Base-by-base conservation (phyloP, 164 flowering plant species). In the Pachysandra terminalis region DNA sequence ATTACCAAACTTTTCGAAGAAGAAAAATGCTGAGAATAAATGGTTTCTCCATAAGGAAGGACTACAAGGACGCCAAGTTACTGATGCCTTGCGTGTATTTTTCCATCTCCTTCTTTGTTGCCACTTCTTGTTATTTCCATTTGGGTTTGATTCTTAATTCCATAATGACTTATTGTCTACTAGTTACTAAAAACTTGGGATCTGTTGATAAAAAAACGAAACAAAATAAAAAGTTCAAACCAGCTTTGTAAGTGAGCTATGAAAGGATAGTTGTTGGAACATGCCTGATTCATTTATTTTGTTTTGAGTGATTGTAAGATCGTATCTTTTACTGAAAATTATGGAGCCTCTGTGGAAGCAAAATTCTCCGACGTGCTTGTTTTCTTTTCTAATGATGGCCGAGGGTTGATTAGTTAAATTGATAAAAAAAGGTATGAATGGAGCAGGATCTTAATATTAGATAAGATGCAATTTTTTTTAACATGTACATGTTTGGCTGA, bases 21-120 rank as follows among this genome's bases (percentile, higher is more conserved):
- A 92, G 87, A 90, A 87, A 67, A 86, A 67, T 69, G 81, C 86
- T 14, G 95, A 88, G 70, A 87, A 86, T 67, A 86, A 82, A 70
- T 96, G 99, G 99, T 72, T 84, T 68, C 74, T 93, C 21, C 89
- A 80, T 15, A 96, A 91, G 69, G 96, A 95, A 66, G 96, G 97
- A 26, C 77, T 90, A 59, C 96, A 86, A 70, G 97, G 97, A 56
- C 99, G 99, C 63, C 97, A 92, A 79, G 74, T 88, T 64, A 82
- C 94, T 15, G 99, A 92, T 75, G 56, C 87, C n/a, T 77, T 92
- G 75, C 81, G 94, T 96, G 98, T 94, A 91, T 68, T 48, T 17
- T 64, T 65, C 48, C 27, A 17, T 25, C 14, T n/a, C 23, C 25
- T 61, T 0, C 19, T 0, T 19, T 28, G 48, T 13, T 45, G 53